Evolutionary conservation across 2,329 filamentous ascomycete species (phyloP), one percentile per base, ranked within the genome.

Genomic region (Sporothrix pseudoabietina): DNA sequence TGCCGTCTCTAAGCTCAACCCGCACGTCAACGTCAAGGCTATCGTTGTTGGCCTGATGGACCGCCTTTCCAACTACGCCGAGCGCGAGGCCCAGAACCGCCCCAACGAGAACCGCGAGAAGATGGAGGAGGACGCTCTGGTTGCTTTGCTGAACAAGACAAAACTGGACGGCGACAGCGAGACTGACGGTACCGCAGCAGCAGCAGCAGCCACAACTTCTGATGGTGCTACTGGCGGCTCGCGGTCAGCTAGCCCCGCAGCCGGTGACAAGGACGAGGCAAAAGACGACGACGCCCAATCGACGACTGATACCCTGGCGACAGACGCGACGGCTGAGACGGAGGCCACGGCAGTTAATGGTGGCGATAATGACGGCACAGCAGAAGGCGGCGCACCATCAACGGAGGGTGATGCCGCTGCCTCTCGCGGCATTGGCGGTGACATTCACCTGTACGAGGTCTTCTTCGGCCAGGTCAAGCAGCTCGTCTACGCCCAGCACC

Each of bases 21-120:
- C 95, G 0, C 93, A 98, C 79, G 96, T 99, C 78, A 97, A 99
- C 77, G 91, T 99, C 83, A 99, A 99, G 84, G 92, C 93, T 65
- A 99, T 99, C 73, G 95, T 99, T 10, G 98, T 98, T 79, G 96
- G 95, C 35, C 86, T 99, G 74, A 99, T 99, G 97, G 95, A 99
- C 80, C 90, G 96, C 54, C 83, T 99, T 41, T 98, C 96, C 7
- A 91, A 94, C 72, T 99, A 97, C 81, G 95, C 96, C n/a, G 92
- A 96, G 78, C 88, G 94, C 73, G 95, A 98, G 82, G 88, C 93
- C 3, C 89, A 93, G 76, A 87, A 88, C 32, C 91, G 92, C 72
- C 86, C 88, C 26, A 85, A 87, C 5, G 91, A 93, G 72, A 89
- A 94, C 77, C 90, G 90, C 76, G 90, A 90, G 75, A 91, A 93